Base-by-base conservation (phyloP, 2,329 filamentous ascomycete species). In the Penicillium sp. region DNA sequence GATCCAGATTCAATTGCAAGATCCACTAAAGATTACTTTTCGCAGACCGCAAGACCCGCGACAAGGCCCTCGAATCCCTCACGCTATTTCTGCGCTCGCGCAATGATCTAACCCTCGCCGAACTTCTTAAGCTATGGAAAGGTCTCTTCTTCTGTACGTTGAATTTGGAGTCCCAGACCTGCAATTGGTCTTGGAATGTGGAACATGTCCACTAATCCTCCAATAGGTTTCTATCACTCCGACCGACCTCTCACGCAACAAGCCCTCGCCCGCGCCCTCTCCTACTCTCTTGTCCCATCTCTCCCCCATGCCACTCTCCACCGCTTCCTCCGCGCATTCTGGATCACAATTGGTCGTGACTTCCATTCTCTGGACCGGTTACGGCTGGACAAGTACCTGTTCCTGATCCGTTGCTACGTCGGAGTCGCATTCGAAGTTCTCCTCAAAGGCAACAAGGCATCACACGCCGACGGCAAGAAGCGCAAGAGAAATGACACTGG, bases 381-480 rank as follows among this genome's bases (percentile, higher is more conserved):
- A 48, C 77, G 86, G 28, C 82, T 96, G 71, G 88, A 98, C 67
- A 98, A 98, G 71, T 96, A 93, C 58, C 69, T 98, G 39, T 75
- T 89, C 51, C 74, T 96, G 12, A 83, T 93, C 41, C 76, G 92
- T 35, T 77, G 84, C 48, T 85, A 87, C 52, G 69, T 95, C 10
- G 79, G 76, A 25, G 80, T 83, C n/a, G 79, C 80, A 7, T 79
- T 94, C 46, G 59, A 65, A 33, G 32, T 66, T 1, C 60, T 65
- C 39, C 26, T 67, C 15, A 64, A 62, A 47, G 53, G 48, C 3
- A 51, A 55, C 35, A 41, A 33, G 15, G 30, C 32, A 12, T 27
- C 31, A 34, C 37, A 45, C 15, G 41, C 33, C 5, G 45, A 48
- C 5, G 55, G 48, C 8, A 56, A 56, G 38, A 59, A 57, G 48